Evolutionary conservation across 23 red algal genomes (phyloP), one percentile per base, ranked within the genome.

Genomic region (Agarophyton chilense): DNA sequence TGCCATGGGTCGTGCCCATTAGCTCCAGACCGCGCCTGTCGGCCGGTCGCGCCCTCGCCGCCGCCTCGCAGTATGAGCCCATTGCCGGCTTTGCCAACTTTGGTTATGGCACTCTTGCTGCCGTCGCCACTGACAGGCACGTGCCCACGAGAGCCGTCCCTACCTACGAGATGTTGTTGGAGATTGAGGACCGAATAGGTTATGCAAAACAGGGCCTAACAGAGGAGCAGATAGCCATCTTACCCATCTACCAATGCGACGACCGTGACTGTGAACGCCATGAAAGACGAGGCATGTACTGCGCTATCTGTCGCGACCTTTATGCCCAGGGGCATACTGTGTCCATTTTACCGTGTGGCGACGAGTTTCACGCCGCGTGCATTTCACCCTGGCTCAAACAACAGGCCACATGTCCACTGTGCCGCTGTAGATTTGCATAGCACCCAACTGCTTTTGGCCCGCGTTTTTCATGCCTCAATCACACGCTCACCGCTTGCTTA

Each of bases 311-410:
- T 29, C 44, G 85, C 25, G 85, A 89, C 25, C 52, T 78, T 19
- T 79, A 60, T 25, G 53, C 67, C 12, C 31, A 57, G 2, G 71
- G 58, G n/a, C 35, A 89, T 5, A 32, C 19, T 2, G 60, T 89
- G 18, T 79, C 50, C 41, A 78, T 89, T 43, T 44, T 89, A 22
- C 85, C 85, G 39, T 89, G 85, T 39, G 67, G 61, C n/a, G 85
- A 89, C 40, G 85, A 89, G 73, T 89, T 89, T 79, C 85, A 89
- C 74, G 67, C 36, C 25, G 72, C 73, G 17, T 89, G 85, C 28
- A 89, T 89, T 35, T 25, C 85, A 26, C 85, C 85, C 40, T 89
- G 85, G 85, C 85, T 89, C 55, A 60, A 60, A 53, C 85, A 89
- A 18, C 85, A 89, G 71, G 85, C 85, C 2, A 89, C 85, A 0